These are phyloP conservation scores for Penicillium sumatraense DNA, from an alignment of 2,329 filamentous ascomycete genomes.

Conservation along the genomic window DNA sequence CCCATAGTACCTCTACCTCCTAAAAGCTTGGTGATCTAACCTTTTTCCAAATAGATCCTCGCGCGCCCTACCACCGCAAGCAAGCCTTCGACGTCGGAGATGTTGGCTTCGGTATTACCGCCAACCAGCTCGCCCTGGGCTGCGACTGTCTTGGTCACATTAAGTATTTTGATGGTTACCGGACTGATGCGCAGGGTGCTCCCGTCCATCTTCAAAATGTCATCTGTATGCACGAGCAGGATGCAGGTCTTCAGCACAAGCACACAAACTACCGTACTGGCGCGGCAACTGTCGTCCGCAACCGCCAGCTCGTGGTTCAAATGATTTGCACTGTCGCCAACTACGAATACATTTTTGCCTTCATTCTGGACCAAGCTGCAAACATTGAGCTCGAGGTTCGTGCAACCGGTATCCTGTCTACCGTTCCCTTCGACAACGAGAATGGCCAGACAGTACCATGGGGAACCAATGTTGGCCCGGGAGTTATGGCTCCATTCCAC, in stretches of 20 bases:
- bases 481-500: conserved; percentile 71
- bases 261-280: conserved; percentile 74
- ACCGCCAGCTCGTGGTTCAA: conserved; percentile 69
- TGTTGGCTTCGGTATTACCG: conserved; percentile 68
- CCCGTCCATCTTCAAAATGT: conserved; percentile 66
- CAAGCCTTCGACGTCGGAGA: conserved; percentile 74
- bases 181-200: conserved; percentile 64
- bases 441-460: conserved; percentile 67
- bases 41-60: conserved; percentile 54
- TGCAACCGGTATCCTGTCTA: conserved; percentile 70
- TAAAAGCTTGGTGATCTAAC: conserved; percentile 1
- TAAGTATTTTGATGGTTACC: conserved; percentile 66
- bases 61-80: conserved; percentile 71
- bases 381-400: conserved; percentile 70
- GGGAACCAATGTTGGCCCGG: conserved; percentile 71
- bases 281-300: conserved; percentile 66
- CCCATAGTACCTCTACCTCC: neutral
- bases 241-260: conserved; percentile 72
- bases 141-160: conserved; percentile 75
- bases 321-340: conserved; percentile 74
- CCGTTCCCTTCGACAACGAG: conserved; percentile 66
- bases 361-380: conserved; percentile 73
- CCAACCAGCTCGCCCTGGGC: conserved; percentile 71
- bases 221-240: conserved; percentile 73
- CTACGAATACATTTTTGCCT: conserved; percentile 76